Percentiles rank a stretch among this genome's conserved stretches.
Conservation (phyloP, 352 stramenopile species). For the Pythium aristosporum region DNA sequence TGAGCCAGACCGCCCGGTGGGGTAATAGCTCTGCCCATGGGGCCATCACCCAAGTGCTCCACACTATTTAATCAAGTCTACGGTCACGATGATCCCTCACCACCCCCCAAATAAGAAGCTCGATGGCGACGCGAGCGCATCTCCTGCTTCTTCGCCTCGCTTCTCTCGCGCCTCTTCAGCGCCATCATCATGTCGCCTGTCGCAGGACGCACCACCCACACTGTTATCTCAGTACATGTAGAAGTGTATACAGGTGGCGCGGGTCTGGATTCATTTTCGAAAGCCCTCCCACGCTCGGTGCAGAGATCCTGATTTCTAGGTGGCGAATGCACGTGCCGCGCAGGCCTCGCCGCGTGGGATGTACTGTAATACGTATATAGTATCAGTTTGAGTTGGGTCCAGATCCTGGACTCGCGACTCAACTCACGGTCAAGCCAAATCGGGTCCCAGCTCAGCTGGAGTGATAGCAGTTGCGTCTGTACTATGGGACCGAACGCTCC, state of each 20-base stretch:
- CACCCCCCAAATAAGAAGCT: background rate
- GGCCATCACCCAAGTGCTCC: background rate
- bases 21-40: background rate
- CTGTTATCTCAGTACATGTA: background rate
- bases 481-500: background rate
- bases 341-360: no score
- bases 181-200: background rate
- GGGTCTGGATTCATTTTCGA: background rate
- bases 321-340: no score
- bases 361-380: no score
- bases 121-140: no score
- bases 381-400: no score
- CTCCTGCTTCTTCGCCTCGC: background rate
- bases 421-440: no score
- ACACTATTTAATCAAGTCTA: background rate
- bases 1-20: background rate
- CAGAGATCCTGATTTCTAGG: background rate
- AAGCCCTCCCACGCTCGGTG: background rate
- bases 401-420: no score
- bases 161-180: conserved; percentile 1
- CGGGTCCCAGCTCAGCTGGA: no score
- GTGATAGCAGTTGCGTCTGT: no score
- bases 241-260: background rate
- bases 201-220: background rate
- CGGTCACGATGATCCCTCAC: background rate